Conservation (phyloP, 441 rosid genomes). For the Kokia cookei region DNA sequence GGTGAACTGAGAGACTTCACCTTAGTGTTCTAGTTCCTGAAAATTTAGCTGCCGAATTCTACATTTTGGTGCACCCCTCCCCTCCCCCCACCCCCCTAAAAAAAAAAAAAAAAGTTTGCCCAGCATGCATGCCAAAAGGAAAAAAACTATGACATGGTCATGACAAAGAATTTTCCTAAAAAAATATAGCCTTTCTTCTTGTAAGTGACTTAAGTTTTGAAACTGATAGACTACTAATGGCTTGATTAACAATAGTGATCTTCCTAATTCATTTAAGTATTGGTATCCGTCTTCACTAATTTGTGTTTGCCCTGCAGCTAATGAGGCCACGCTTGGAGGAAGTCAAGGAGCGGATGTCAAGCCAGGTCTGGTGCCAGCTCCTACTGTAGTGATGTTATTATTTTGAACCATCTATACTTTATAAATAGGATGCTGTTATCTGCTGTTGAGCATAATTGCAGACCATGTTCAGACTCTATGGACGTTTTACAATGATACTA, state of each 20-base stretch:
- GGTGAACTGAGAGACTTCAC: neutral
- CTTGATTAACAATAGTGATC: neutral
- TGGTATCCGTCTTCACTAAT: slow-evolving; percentile 6
- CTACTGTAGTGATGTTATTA: slow-evolving; percentile 1
- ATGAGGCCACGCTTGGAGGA: slow-evolving; percentile 62
- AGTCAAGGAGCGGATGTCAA: slow-evolving; percentile 45
- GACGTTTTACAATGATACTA: neutral
- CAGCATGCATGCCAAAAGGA: neutral
- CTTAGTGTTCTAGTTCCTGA: neutral
- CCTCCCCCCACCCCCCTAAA: no score
- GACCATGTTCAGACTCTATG: neutral
- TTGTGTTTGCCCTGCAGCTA: slow-evolving; percentile 47
- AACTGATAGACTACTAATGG: neutral
- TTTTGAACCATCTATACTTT: neutral
- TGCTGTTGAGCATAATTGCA: neutral
- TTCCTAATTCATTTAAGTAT: neutral
- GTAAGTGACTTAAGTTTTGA: neutral
- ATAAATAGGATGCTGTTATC: neutral
- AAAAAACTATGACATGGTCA: neutral
- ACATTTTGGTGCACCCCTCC: neutral
- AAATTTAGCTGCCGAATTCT: neutral
- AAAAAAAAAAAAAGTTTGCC: neutral
- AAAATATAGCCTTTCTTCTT: neutral
- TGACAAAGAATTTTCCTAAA: neutral
- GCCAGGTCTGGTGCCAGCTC: slow-evolving; percentile 32